Base-by-base conservation (phyloP, 2,329 filamentous ascomycete species). In the Botryosphaeria dothidea region DNA sequence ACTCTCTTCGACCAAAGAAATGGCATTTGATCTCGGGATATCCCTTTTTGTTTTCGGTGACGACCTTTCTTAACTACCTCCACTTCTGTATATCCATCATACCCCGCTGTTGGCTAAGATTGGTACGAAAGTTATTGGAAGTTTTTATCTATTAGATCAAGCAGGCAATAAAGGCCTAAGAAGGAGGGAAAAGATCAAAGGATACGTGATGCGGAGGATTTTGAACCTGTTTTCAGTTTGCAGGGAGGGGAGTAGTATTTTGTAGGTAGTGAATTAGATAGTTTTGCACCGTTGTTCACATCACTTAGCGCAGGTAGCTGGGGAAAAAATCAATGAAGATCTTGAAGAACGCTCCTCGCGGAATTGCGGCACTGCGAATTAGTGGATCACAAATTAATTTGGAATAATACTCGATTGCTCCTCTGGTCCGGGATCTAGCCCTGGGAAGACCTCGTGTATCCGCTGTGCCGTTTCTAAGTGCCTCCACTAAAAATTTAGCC, bases 61-160 rank as follows among this genome's bases (percentile, higher is more conserved):
- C 21, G 56, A 60, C 41, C 19, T 46, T 36, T 57, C 23, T n/a
- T 27, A 13, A 45, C 52, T 19, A 46, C 41, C 41, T 60, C 56
- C 56, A 41, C 56, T 60, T 60, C 41, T 60, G 56, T 60, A 60
- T 45, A 60, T 60, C n/a, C 9, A n/a, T n/a, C 56, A 60, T 45
- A 60, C 27, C 56, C 56, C 41, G 27, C 17, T 46, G 25, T 60
- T 34, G 56, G 56, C 41, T 60, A 60, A 60, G 41, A 60, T 34
- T 48, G 41, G 56, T 25, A 45, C 21, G 27, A 11, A 46, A 36
- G 25, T 60, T 48, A 4, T 13, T 5, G 17, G 11, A 2, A 41
- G 5, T 60, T 34, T 19, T 34, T 31, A n/a, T 60, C 43, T 60
- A 13, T 34, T 60, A 60, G 56, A 60, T 34, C 46, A 60, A 60